phyloP scores from a whole-genome alignment of 768 basidiomycete genomes.

The Boletus tylopilopsis region DNA sequence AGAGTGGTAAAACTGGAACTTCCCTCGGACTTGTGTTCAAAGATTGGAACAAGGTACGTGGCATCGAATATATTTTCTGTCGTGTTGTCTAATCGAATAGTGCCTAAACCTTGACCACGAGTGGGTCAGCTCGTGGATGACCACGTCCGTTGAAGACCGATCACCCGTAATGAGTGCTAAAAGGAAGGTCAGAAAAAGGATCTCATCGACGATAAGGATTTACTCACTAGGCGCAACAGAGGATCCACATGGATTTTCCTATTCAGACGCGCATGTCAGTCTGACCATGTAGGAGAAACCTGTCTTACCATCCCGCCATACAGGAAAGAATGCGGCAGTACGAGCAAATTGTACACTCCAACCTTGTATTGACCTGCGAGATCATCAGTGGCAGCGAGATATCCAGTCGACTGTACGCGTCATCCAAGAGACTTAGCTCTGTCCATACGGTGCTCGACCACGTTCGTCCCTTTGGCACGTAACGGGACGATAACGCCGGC shows the following conservation, averaged over 20 bases:
- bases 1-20: too few species aligned
- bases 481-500: slow-evolving; percentile 73
- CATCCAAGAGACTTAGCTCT: slow-evolving; percentile 78
- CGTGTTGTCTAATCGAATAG: too few species aligned
- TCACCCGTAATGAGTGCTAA: slow-evolving; percentile 84
- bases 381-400: slow-evolving; percentile 67
- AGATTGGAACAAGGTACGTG: too few species aligned
- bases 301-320: slow-evolving; percentile 77
- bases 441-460: slow-evolving; percentile 91
- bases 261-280: not conserved
- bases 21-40: too few species aligned
- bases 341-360: slow-evolving; percentile 84
- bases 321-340: slow-evolving; percentile 89
- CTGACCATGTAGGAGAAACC: not conserved
- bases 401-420: slow-evolving; percentile 60
- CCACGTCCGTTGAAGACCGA: slow-evolving; percentile 80
- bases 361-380: slow-evolving; percentile 76
- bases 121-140: slow-evolving; percentile 83
- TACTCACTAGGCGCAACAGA: slow-evolving; percentile 82
- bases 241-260: slow-evolving; percentile 89
- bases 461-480: slow-evolving; percentile 52
- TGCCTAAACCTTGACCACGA: too few species aligned
- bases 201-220: not conserved
- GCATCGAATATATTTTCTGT: too few species aligned
- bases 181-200: not conserved